Evolutionary conservation across 225 moss, liverwort and hornwort species (phyloP).

Genomic region (Asterella californica): DNA sequence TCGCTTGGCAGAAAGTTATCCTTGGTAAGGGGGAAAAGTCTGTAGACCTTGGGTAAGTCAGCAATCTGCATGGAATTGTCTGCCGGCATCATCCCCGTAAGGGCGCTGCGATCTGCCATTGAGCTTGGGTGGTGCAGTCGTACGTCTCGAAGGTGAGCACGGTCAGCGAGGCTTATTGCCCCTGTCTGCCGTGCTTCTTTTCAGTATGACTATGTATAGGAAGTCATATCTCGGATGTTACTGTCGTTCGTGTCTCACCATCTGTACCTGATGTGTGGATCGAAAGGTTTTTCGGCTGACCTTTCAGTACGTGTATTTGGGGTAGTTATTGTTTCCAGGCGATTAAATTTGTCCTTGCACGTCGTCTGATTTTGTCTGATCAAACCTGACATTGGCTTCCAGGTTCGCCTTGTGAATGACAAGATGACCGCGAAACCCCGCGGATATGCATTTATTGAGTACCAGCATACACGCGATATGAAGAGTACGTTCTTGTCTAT

Average conservation of each 20-base stretch:
- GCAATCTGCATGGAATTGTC: slow-evolving; percentile 22
- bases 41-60: slow-evolving; percentile 17
- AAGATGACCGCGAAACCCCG: slow-evolving; percentile 71
- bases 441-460: slow-evolving; percentile 98
- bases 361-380: background rate
- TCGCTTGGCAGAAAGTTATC: slow-evolving; percentile 2
- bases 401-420: slow-evolving; percentile 92
- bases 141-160: slow-evolving; percentile 32
- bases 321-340: background rate
- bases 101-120: slow-evolving; percentile 23
- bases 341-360: background rate
- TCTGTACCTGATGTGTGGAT: background rate
- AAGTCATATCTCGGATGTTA: background rate
- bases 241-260: background rate
- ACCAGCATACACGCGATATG: slow-evolving; percentile 98
- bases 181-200: slow-evolving; percentile 33
- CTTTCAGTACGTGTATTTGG: background rate
- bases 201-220: background rate
- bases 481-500: slow-evolving; percentile 47
- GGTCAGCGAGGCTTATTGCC: slow-evolving; percentile 33
- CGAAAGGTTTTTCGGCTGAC: background rate
- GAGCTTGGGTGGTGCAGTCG: slow-evolving; percentile 32
- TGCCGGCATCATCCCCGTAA: slow-evolving; percentile 19
- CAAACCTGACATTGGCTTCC: background rate
- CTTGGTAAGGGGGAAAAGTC: slow-evolving; percentile 28